phyloP scores from a whole-genome alignment of 1,139 yeast genomes.

The Pneumocystis murina region DNA sequence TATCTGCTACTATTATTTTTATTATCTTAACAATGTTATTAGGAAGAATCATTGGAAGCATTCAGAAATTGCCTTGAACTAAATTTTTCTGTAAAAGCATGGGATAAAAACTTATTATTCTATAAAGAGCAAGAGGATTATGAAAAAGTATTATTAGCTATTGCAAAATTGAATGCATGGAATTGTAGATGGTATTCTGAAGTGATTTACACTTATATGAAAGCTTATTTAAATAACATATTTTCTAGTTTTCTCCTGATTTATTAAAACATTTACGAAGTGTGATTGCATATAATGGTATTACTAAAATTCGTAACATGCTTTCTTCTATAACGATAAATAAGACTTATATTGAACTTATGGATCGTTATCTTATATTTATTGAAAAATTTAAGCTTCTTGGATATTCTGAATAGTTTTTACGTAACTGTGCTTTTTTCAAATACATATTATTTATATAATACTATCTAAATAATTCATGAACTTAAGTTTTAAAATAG shows the following conservation, averaged over 20 bases:
- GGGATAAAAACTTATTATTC: slow-evolving; percentile 56
- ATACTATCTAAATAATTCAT: neutral
- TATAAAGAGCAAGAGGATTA: slow-evolving; percentile 28
- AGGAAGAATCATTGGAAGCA: slow-evolving; percentile 58
- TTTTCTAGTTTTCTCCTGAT: slow-evolving; percentile 14
- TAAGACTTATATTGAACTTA: neutral
- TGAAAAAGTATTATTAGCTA: slow-evolving; percentile 49
- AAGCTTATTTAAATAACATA: neutral
- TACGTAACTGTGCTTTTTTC: too few relatives aligned
- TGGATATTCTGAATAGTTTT: neutral
- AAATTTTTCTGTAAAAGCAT: slow-evolving; percentile 70
- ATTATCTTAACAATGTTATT: neutral
- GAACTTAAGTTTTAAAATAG: neutral
- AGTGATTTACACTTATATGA: slow-evolving; percentile 6
- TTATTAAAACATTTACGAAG: slow-evolving; percentile 11
- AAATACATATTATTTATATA: neutral
- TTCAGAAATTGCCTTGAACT: slow-evolving; percentile 57
- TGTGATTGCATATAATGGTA: slow-evolving; percentile 14
- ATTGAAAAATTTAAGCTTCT: neutral
- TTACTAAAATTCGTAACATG: slow-evolving; percentile 9
- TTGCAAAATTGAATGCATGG: slow-evolving; percentile 77
- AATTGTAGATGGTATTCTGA: slow-evolving; percentile 95
- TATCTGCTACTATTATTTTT: slow-evolving; percentile 16
- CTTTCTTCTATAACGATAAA: slow-evolving; percentile 3
- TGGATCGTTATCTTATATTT: neutral